These are phyloP conservation scores for Fusarium gaditjirri DNA, from an alignment of 2,329 filamentous ascomycete species.

Conservation along the genomic window DNA sequence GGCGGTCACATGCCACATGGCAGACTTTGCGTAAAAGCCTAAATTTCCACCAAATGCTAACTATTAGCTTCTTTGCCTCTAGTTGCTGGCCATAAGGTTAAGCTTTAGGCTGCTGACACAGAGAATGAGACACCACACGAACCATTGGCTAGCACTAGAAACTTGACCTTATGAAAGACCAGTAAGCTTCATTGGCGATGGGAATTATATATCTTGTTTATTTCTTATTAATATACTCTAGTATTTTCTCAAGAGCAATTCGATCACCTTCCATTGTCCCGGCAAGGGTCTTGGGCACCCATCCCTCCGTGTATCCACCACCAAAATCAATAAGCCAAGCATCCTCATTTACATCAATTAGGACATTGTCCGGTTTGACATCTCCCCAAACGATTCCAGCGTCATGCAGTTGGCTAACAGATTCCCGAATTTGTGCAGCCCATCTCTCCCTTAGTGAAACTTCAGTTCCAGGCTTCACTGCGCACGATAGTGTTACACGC, in stretches of 20 bases:
- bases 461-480: background rate
- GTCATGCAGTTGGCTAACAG: background rate
- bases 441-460: background rate
- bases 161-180: too few relatives aligned
- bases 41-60: too few relatives aligned
- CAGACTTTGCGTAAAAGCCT: too few relatives aligned
- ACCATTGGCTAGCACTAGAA: too few relatives aligned
- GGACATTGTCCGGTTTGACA: background rate
- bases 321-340: conserved; percentile 10
- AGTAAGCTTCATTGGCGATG: too few relatives aligned
- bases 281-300: background rate
- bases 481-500: background rate
- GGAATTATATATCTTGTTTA: too few relatives aligned
- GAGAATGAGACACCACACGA: too few relatives aligned
- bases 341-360: background rate
- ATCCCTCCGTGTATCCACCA: background rate
- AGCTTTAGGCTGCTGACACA: too few relatives aligned
- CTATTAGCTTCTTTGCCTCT: too few relatives aligned
- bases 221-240: background rate
- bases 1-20: too few relatives aligned
- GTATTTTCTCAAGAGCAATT: background rate
- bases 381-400: background rate
- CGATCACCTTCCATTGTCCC: background rate
- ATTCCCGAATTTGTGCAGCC: background rate
- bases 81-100: too few relatives aligned